Evolutionary conservation across 2,329 filamentous ascomycete species (phyloP), one percentile per base, ranked within the genome.

Genomic region (Neopestalotiopsis sp.): DNA sequence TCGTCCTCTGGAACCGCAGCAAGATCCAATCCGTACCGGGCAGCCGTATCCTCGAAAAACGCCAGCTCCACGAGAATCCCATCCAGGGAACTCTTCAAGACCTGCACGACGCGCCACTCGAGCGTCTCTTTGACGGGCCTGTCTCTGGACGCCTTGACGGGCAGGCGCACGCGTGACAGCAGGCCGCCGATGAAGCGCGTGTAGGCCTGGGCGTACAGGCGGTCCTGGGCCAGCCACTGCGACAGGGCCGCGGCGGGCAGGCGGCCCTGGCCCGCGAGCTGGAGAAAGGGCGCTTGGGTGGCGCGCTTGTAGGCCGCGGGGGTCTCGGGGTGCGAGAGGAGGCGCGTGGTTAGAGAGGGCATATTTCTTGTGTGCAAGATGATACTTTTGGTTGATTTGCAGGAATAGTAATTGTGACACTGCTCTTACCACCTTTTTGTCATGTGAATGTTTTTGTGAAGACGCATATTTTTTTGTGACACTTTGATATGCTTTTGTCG

Each of bases 131-230:
- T 68, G 9, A 57, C 28, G 5, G n/a, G 28, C 2, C 65, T 59
- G 69, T 28, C 49, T 24, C 24, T 24, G 64, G 9, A 52, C 45
- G 24, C 24, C 24, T 28, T 68, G 13, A 45, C 56, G 7, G 76
- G 74, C 9, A 78, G 69, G n/a, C 70, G 68, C n/a, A 77, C 68
- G 7, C 76, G 73, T 12, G 77, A 75, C 30, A 78, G 73, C 66
- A 79, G 64, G 13, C 74, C 73, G 20, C 76, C 76, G 60, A 77
- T 74, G 70, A 78, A 78, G 32, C 77, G 74, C 58, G 73, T 67
- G 65, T 78, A 78, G 14, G 77, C 76, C 67, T 77, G 75, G 24
- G 75, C 75, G 66, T 79, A 79, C 32, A 78, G 71, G 28, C 77
- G 73, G 66, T 79, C 77, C 69, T 79, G 76, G 9, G 77, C 75